Conservation (phyloP, 768 basidiomycete genomes). For the Rhizopogon sp. region DNA sequence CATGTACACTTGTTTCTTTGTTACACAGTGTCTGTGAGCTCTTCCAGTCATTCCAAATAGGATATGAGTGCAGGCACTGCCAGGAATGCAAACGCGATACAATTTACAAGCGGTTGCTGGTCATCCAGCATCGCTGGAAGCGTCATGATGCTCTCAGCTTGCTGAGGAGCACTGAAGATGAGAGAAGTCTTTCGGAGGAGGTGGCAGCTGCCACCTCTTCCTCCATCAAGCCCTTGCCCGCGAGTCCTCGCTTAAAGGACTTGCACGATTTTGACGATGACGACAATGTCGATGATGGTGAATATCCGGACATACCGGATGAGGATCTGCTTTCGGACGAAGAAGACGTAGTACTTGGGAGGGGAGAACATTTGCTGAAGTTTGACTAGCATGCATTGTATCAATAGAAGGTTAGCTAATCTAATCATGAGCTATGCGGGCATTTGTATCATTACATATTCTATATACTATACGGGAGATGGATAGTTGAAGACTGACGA, state of each 20-base stretch:
- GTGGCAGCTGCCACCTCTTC: slow-evolving; percentile 18
- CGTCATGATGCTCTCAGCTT: slow-evolving; percentile 1
- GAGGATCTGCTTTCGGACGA: slow-evolving; percentile 12
- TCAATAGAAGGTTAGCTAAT: background rate
- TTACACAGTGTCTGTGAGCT: slow-evolving; percentile 19
- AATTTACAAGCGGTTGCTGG: slow-evolving; percentile 21
- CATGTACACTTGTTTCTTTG: background rate
- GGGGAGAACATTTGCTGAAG: background rate
- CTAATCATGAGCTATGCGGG: too few species aligned
- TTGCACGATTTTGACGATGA: slow-evolving; percentile 6
- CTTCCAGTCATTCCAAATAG: slow-evolving; percentile 14
- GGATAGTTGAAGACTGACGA: too few species aligned
- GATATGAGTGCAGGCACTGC: slow-evolving; percentile 21
- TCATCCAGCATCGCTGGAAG: slow-evolving; percentile 12
- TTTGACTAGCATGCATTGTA: background rate
- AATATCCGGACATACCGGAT: slow-evolving; percentile 12
- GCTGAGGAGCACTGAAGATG: slow-evolving; percentile 16
- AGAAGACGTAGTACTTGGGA: background rate
- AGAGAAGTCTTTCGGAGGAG: slow-evolving; percentile 24
- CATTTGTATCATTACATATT: background rate
- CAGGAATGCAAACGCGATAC: slow-evolving; percentile 23
- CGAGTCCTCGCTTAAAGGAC: slow-evolving; percentile 7
- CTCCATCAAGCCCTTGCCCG: slow-evolving; percentile 9
- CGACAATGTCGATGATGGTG: slow-evolving; percentile 5
- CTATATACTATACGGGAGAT: too few species aligned